phyloP scores from a whole-genome alignment of 805 yeast species.

The Monosporozyma solicola region DNA sequence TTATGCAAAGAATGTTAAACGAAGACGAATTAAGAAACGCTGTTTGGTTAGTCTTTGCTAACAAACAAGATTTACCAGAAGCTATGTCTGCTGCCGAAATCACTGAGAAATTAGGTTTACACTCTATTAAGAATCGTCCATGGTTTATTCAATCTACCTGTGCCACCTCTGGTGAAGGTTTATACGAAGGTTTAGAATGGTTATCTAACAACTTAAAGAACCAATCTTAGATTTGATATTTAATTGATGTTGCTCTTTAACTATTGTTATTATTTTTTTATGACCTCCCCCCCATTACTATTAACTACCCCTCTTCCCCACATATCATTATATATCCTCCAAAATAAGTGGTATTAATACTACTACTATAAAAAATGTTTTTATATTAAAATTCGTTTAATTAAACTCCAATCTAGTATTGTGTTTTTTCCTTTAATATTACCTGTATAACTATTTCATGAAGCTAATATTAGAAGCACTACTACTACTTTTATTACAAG shows the following conservation, averaged over 20 bases:
- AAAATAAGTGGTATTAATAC: background rate
- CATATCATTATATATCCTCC: background rate
- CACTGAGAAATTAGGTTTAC: conserved; percentile 93
- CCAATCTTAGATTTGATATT: conserved; percentile 31
- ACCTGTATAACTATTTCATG: background rate
- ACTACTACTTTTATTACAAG: background rate
- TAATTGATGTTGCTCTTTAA: background rate
- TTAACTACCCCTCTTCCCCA: background rate
- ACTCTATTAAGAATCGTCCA: conserved; percentile 96
- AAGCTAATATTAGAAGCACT: background rate
- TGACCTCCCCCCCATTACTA: background rate
- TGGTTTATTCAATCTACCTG: conserved; percentile 99
- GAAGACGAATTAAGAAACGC: conserved; percentile 98
- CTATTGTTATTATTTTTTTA: background rate
- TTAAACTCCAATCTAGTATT: background rate
- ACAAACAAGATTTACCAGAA: conserved; percentile 97
- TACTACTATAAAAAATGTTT: background rate
- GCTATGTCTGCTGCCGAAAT: conserved; percentile 99
- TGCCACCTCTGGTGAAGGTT: conserved; percentile 99
- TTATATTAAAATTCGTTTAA: background rate
- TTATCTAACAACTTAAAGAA: conserved; percentile 83
- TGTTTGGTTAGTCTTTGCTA: conserved; percentile 88
- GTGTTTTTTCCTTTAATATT: background rate
- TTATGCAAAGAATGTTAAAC: conserved; percentile 94
- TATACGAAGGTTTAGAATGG: conserved; percentile 97